Percentiles rank a stretch among this genome's conserved stretches.
These are phyloP conservation scores for Lobosporangium transversale DNA, from an alignment of 192 early-diverging fungal genomes.

Conservation along the genomic window DNA sequence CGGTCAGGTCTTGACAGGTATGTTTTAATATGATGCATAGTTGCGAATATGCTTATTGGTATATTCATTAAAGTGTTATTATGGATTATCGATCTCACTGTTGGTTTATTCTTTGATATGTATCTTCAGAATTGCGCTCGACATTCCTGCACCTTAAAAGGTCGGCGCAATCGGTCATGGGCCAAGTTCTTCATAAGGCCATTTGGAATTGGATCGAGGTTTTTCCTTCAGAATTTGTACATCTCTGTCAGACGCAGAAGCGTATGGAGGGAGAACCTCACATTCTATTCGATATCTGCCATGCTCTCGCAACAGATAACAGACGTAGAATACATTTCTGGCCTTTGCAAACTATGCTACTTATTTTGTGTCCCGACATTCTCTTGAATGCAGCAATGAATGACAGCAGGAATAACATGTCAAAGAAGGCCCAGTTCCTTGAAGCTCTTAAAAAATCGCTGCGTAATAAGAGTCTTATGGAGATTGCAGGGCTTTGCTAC, in stretches of 20 bases:
- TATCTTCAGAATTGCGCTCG: slow-evolving; percentile 56
- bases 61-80: neutral
- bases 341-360: slow-evolving; percentile 88
- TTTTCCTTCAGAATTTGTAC: slow-evolving; percentile 85
- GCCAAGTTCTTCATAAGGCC: slow-evolving; percentile 77
- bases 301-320: slow-evolving; percentile 67
- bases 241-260: slow-evolving; percentile 71
- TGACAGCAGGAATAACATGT: slow-evolving; percentile 37
- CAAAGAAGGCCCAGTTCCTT: slow-evolving; percentile 62
- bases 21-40: neutral
- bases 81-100: neutral
- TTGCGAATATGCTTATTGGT: neutral
- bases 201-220: slow-evolving; percentile 96
- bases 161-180: slow-evolving; percentile 78
- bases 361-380: slow-evolving; percentile 89
- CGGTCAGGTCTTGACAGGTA: slow-evolving; percentile 71
- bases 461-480: slow-evolving; percentile 63
- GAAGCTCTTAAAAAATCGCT: slow-evolving; percentile 64
- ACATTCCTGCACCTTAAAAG: slow-evolving; percentile 69
- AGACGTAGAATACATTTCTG: slow-evolving; percentile 79
- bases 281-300: slow-evolving; percentile 78
- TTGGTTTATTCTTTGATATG: neutral
- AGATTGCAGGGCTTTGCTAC: slow-evolving; percentile 75
- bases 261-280: slow-evolving; percentile 77
- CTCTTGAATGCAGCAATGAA: slow-evolving; percentile 65